Percentiles rank a stretch among this genome's conserved stretches.
Conservation (phyloP, 129 eudicot species). For the Apium graveolens region DNA sequence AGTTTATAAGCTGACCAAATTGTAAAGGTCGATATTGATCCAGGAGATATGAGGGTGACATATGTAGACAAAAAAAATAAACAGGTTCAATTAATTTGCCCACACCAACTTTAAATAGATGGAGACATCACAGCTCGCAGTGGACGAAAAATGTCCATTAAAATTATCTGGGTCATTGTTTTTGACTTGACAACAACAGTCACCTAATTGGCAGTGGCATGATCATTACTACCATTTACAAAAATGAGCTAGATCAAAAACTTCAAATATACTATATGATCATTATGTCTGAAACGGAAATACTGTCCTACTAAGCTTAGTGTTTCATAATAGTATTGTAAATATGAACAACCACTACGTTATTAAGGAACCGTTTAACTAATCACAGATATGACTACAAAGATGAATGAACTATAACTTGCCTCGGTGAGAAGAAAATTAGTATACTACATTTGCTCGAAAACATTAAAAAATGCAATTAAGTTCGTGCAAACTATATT, state of each 20-base stretch:
- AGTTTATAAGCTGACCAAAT: not conserved
- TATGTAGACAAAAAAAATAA: not conserved
- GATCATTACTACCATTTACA: not conserved
- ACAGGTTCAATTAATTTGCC: not conserved
- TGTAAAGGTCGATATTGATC: not conserved
- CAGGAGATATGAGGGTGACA: not conserved
- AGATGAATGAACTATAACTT: too few species aligned
- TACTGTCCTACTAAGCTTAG: not conserved
- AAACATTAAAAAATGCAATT: too few species aligned
- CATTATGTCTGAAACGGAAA: not conserved
- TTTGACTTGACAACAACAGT: not conserved
- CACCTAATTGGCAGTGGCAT: not conserved
- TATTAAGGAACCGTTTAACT: not conserved
- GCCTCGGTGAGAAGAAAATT: not conserved
- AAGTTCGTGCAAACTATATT: too few species aligned
- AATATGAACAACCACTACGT: too few species aligned
- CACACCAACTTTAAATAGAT: slow-evolving; percentile 2
- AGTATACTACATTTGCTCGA: too few species aligned
- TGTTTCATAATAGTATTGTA: too few species aligned
- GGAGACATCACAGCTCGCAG: not conserved
- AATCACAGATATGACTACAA: not conserved
- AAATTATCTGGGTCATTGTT: not conserved
- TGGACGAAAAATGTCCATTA: not conserved
- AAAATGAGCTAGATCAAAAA: not conserved
- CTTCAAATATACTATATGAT: not conserved